Evolutionary conservation across 2,329 filamentous ascomycete genomes (phyloP), one percentile per base, ranked within the genome.

Genomic region (Colletotrichum australisinense): DNA sequence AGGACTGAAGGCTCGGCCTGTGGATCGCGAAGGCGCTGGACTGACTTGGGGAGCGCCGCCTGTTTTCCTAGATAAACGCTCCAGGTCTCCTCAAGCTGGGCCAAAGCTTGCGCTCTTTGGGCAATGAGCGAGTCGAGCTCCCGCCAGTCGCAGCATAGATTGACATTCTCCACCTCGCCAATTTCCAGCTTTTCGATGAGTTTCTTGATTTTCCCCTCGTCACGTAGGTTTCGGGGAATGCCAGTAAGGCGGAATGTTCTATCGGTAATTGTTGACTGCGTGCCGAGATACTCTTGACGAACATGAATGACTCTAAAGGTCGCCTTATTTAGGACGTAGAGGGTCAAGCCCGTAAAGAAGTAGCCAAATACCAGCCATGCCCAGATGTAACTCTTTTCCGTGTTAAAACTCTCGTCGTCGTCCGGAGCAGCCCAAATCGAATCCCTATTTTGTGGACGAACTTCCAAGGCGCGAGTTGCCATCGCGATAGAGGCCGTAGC

Each of bases 291-390:
- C 72, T 95, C 92, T 81, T 99, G 97, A 28, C 97, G 89, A 35
- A 96, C 90, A 69, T 92, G 90, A 76, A 98, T 97, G 65, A 99
- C 93, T 72, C 92, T 93, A 76, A 93, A 91, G 0, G 97, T 98
- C 83, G 98, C 93, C 55, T 89, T 89, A 72, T 96, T 91, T 78
- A 98, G 91, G 77, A 96, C 90, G 80, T 95, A 97, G 14, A 98
- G 86, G 0, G 94, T 93, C 55, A 98, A 84, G 1, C 87, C 90
- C 6, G 93, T 96, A 82, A 98, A 99, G 63, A 98, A 88, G 84
- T 98, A 99, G 1, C 95, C 94, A 78, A 99, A 99, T n/a, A 94
- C 87, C 16, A 98, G 90, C 79, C 98, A 98, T 78, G 96, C 94
- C 95, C 96, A 98, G 1, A 98, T 85, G 78, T 95, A 98, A 62